Base-by-base conservation (phyloP, 176 grass and related monocot genomes). In the Zoysia pacifica region DNA sequence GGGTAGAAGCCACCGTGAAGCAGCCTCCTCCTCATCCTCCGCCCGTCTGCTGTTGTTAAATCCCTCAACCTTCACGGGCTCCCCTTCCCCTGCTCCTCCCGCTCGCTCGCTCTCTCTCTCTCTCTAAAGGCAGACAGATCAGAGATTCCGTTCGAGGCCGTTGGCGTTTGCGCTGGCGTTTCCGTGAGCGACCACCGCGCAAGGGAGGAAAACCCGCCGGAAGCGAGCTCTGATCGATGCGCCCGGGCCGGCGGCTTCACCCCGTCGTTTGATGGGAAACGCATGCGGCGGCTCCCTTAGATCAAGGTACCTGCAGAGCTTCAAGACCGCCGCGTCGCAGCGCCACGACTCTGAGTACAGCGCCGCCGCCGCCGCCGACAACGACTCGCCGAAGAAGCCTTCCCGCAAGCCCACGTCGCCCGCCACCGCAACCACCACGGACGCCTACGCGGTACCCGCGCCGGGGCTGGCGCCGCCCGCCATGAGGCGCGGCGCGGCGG, bases 241-340 rank as follows among this genome's bases (percentile, higher is more conserved):
- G 12, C 56, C 77, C 56, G 77, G 88, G 71, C 45, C 75, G 68
- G 80, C 84, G 77, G 79, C 28, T 51, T 52, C 61, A 9, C 77
- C 71, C 84, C 62, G 74, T 48, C 90, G 83, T 94, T 98, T 98
- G 88, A 98, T 95, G 96, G 96, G 96, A 92, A 98, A 98, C 86
- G 79, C 90, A 78, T 98, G 96, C 90, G 82, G 88, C 54, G 86
- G 96, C 11, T 82, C 84, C 75, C 93, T 89, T 75, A 89, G 86
- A 82, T 91, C 83, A 86, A 94, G 83, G 84, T 81, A 87, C 84
- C 77, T 83, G 37, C 76, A 60, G 65, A 83, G 85, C 79, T 78
- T 89, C 85, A 81, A 86, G 75, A 71, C 87, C 61, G 48, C 90
- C 37, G 67, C 88, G 2, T 91, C 88, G 56, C 74, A 84, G 48